phyloP scores from a whole-genome alignment of 208 protist genomes.

The Crithidia bombi region DNA sequence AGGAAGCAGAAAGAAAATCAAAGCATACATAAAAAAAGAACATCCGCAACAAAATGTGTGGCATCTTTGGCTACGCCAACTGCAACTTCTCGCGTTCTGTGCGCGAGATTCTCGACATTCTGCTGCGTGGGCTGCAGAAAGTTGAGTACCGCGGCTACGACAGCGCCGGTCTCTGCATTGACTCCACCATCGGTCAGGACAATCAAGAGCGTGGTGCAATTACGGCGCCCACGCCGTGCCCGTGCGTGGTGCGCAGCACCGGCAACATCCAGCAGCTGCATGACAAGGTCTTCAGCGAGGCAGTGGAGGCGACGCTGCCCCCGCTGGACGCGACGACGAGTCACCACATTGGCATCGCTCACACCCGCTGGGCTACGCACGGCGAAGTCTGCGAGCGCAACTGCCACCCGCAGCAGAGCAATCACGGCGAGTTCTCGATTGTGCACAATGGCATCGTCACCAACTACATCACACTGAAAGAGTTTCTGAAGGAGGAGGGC shows the following conservation, averaged over 20 bases:
- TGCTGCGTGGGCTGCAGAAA: slow-evolving; percentile 84
- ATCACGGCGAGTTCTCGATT: slow-evolving; percentile 77
- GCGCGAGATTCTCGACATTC: slow-evolving; percentile 69
- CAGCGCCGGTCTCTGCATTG: slow-evolving; percentile 91
- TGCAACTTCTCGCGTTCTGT: slow-evolving; percentile 38
- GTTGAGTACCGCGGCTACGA: slow-evolving; percentile 97
- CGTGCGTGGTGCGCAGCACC: slow-evolving; percentile 67
- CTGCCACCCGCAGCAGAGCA: slow-evolving; percentile 92
- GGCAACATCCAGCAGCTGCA: slow-evolving; percentile 85
- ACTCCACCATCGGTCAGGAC: slow-evolving; percentile 22
- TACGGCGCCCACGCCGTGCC: slow-evolving; percentile 15
- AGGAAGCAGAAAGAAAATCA: background rate
- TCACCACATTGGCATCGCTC: slow-evolving; percentile 88
- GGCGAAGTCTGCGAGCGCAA: slow-evolving; percentile 93
- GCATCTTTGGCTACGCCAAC: slow-evolving; percentile 89
- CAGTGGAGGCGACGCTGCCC: slow-evolving; percentile 30
- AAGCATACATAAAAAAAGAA: slow-evolving; percentile 2
- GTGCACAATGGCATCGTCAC: slow-evolving; percentile 98
- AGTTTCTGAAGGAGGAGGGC: slow-evolving; percentile 73
- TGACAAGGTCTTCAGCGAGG: slow-evolving; percentile 42
- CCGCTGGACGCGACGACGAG: slow-evolving; percentile 42
- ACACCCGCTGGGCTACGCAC: slow-evolving; percentile 98
- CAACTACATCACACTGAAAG: slow-evolving; percentile 89
- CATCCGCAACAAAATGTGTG: slow-evolving; percentile 69
- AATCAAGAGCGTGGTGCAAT: too few species aligned